Percentiles rank a stretch among this genome's conserved stretches.
phyloP scores from a whole-genome alignment of 768 basidiomycete genomes.

The Sistotremastrum suecicum region DNA sequence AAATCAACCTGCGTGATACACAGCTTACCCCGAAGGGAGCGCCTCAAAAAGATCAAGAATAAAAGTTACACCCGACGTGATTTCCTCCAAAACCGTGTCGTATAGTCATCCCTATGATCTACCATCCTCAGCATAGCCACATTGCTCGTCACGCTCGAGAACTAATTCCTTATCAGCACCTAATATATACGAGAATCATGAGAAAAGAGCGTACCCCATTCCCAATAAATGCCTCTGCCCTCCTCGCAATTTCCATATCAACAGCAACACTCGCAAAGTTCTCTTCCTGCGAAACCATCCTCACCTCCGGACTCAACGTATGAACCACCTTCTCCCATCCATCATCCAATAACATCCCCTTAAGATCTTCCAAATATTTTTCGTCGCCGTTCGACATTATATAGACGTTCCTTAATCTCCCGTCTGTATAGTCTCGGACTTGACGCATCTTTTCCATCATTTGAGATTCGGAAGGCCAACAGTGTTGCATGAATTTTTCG shows the following conservation, averaged over 20 bases:
- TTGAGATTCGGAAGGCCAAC: slow-evolving; percentile 26
- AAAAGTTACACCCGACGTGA: too few relatives aligned
- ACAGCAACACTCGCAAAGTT: slow-evolving; percentile 33
- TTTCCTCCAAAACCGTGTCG: too few relatives aligned
- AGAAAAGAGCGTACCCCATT: slow-evolving; percentile 30
- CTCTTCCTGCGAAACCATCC: slow-evolving; percentile 25
- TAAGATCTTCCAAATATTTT: slow-evolving; percentile 30
- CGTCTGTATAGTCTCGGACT: slow-evolving; percentile 20
- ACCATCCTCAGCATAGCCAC: too few relatives aligned
- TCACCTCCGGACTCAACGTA: slow-evolving; percentile 26
- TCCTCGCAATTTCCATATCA: slow-evolving; percentile 39
- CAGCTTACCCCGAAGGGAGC: too few relatives aligned
- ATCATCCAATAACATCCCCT: slow-evolving; percentile 21
- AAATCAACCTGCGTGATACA: too few relatives aligned
- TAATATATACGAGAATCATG: too few relatives aligned
- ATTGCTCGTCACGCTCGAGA: too few relatives aligned
- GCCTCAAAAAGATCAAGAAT: too few relatives aligned
- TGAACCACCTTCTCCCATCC: slow-evolving; percentile 29
- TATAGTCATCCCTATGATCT: too few relatives aligned
- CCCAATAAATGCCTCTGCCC: slow-evolving; percentile 37
- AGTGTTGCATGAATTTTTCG: slow-evolving; percentile 19
- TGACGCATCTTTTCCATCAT: slow-evolving; percentile 27
- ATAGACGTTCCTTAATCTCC: slow-evolving; percentile 28
- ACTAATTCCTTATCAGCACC: too few relatives aligned
- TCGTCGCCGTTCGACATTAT: slow-evolving; percentile 36